Base-by-base conservation (phyloP, 768 basidiomycete species). In the Naganishia friedmannii region DNA sequence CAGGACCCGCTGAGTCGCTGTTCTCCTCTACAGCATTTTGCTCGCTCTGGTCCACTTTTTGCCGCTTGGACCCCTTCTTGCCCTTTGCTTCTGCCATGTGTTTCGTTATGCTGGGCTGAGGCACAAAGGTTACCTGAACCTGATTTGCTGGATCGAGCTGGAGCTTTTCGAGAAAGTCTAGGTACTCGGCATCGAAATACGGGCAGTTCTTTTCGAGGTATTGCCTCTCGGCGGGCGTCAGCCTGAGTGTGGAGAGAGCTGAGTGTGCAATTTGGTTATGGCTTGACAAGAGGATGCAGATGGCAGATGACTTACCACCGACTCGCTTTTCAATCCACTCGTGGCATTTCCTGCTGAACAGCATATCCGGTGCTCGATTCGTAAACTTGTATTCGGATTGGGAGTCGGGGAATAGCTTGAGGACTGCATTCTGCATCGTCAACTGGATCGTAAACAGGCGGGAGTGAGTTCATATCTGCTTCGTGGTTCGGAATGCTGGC, bases 391-490 rank as follows among this genome's bases (percentile, higher is more conserved):
- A 92, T 53, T 87, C 82, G 39, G 53, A 42, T 10, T 46, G 32
- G 2, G 69, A 48, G 34, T 53, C 29, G n/a, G 89, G 89, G 76
- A 93, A 94, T 72, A 89, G 87, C 26, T 86, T 84, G 68, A 88
- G 75, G 28, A 97, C 88, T 0, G 92, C 93, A 82, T 94, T 90
- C 82, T 98, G 95, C 95, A 96, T 98, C 0, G 93, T 91, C 56
- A 96, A 84, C 92, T 95, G 4, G 34, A 72, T n/a, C n/a, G n/a
- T n/a, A n/a, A n/a, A n/a, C n/a, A n/a, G n/a, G n/a, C n/a, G n/a
- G n/a, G n/a, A n/a, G n/a, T n/a, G n/a, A n/a, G n/a, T n/a, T n/a
- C n/a, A n/a, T n/a, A n/a, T n/a, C n/a, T n/a, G n/a, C 39, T 65
- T 48, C 37, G 54, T n/a, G 51, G 75, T 32, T 34, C 55, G 12